Percentiles rank a stretch among this genome's conserved stretches.
These are phyloP conservation scores for Cicer judaicum DNA, from an alignment of 306 rosid genomes.

Conservation along the genomic window DNA sequence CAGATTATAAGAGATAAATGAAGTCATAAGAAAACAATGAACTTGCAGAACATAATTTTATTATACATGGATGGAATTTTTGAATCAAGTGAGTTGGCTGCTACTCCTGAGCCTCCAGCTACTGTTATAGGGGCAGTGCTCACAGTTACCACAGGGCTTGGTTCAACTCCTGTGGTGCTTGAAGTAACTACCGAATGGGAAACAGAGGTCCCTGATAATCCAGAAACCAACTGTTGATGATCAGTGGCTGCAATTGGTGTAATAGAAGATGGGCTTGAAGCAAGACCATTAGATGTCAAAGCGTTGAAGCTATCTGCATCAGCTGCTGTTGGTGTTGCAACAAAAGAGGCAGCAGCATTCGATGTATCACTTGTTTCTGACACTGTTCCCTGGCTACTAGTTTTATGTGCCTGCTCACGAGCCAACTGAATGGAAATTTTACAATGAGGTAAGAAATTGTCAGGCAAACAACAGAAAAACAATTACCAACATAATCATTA, in stretches of 20 bases:
- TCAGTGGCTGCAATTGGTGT: conserved; percentile 68
- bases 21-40: conserved; percentile 21
- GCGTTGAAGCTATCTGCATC: conserved; percentile 52
- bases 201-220: conserved; percentile 53
- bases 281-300: conserved; percentile 58
- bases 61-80: conserved; percentile 65
- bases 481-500: conserved; percentile 37
- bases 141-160: conserved; percentile 51
- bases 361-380: conserved; percentile 57
- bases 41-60: conserved; percentile 40
- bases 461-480: not conserved
- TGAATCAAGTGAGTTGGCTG: conserved; percentile 55
- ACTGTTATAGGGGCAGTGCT: conserved; percentile 51
- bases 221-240: conserved; percentile 62
- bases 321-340: conserved; percentile 53
- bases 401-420: conserved; percentile 88
- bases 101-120: conserved; percentile 63
- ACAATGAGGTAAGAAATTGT: conserved; percentile 39
- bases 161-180: conserved; percentile 57
- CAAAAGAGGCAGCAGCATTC: conserved; percentile 56
- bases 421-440: conserved; percentile 72
- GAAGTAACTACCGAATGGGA: conserved; percentile 53
- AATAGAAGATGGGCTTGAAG: conserved; percentile 77
- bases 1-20: conserved; percentile 16
- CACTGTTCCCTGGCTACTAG: conserved; percentile 59